Base-by-base conservation (phyloP, 2,329 filamentous ascomycete genomes). In the Diplodia corticola region DNA sequence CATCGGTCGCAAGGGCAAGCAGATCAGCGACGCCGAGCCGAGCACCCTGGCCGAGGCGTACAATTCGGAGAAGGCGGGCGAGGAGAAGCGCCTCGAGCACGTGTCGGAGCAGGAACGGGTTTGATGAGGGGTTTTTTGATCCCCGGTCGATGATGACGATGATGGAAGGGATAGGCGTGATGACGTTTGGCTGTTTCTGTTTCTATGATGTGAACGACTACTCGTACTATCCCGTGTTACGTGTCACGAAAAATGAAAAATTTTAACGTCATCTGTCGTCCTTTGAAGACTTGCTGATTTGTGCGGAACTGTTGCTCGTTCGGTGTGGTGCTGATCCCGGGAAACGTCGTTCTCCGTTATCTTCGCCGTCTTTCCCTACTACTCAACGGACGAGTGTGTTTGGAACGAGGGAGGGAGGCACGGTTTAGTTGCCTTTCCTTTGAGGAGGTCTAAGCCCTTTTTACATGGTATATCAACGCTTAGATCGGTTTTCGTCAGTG, bases 1-100 rank as follows among this genome's bases (percentile, higher is more conserved):
- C 76, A 92, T 94, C 69, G 91, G 91, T 17, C 71, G 76, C 66
- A 77, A 77, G 70, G 76, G 76, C 22, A 63, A 63, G 60, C 20
- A 63, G 60, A 44, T 63, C 17, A 63, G 46, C 28, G 60, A 63
- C n/a, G n/a, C 26, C 3, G 60, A 63, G 20, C 57, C 44, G 5
- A 53, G 60, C 22, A 53, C 60, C 22, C n/a, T 63, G 48, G 60
- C 60, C 9, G 60, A 63, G 46, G 60, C 49, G 60, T 63, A 63
- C 33, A 46, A 40, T 15, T 40, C 20, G 15, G 60, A 63, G 48
- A 63, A 63, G 60, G 12, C 17, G 3, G 22, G 17, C 15, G 60
- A 63, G 10, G 13, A 49, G 48, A 51, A 63, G 49, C 33, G 40
- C 17, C 5, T 63, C 20, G 60, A 63, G 22, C 28, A 26, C 9